These are phyloP conservation scores for Fraxinus quadrangulata DNA, from an alignment of 257 asterid genomes.

Conservation along the genomic window DNA sequence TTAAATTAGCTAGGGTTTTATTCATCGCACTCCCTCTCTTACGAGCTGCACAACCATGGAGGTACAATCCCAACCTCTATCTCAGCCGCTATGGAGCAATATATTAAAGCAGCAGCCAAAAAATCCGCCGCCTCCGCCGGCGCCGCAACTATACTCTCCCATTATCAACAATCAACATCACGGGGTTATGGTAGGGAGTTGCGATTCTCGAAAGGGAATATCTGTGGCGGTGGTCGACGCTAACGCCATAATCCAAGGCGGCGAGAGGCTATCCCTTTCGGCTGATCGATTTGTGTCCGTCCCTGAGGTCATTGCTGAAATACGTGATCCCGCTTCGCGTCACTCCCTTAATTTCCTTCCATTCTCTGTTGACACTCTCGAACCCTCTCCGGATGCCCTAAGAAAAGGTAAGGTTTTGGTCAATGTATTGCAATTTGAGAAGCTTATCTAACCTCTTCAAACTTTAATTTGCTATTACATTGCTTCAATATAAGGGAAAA, in stretches of 20 bases:
- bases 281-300: constrained; percentile 88
- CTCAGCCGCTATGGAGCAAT: constrained; percentile 65
- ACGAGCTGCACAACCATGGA: constrained; percentile 50
- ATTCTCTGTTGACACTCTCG: constrained; percentile 69
- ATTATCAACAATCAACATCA: constrained; percentile 14
- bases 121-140: constrained; percentile 5
- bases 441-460: background rate
- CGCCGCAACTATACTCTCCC: background rate
- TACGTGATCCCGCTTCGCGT: constrained; percentile 90
- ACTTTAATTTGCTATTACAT: background rate
- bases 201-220: constrained; percentile 80
- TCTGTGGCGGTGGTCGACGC: constrained; percentile 94
- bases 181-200: constrained; percentile 63
- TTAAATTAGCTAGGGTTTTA: constrained; percentile 37
- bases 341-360: constrained; percentile 83
- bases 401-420: constrained; percentile 52
- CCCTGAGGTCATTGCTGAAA: constrained; percentile 72
- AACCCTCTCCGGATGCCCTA: constrained; percentile 76
- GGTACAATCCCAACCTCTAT: constrained; percentile 40
- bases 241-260: constrained; percentile 86
- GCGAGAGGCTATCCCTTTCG: constrained; percentile 52
- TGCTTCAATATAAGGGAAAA: background rate
- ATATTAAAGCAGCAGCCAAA: constrained; percentile 55
- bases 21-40: background rate
- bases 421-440: background rate